Base-by-base conservation (phyloP, 2,329 filamentous ascomycete genomes). In the Penicillium sp. region DNA sequence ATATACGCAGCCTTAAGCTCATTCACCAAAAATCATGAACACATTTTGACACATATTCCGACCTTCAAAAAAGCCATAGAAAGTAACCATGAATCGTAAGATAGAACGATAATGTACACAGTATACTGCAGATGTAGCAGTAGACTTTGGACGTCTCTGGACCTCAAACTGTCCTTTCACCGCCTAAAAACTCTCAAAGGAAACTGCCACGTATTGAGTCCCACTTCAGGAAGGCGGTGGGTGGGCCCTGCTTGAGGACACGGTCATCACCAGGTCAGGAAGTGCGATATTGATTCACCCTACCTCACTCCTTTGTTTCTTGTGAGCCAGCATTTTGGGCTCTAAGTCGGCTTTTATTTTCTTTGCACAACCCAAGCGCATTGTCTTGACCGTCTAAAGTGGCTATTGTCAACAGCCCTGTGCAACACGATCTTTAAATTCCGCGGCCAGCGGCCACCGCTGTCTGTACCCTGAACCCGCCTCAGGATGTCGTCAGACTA, bases 401-500 rank as follows among this genome's bases (percentile, higher is more conserved):
- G 57, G 35, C 49, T 48, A 44, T 44, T 40, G 26, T 51, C 55
- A 48, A 42, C 58, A 61, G 49, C 61, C 53, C 58, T 66, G 67
- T 61, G 61, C 56, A 61, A 50, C 54, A 66, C 62, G 60, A 65
- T 61, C 63, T 63, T 61, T 58, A 58, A 63, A 59, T 59, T 63
- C 60, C 59, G 64, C 65, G 63, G 58, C 53, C 53, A 62, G 71
- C 63, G 70, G 69, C 69, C 61, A 68, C 66, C 67, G 64, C 64
- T 66, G 65, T 69, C 68, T 55, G 58, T 63, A 66, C 62, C 60
- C 60, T 69, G 61, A 71, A 65, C 48, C 61, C 61, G 56, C 62
- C 64, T 64, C 70, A 72, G 55, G 56, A 87, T 80, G 74, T 94
- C 94, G 86, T 92, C 89, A 70, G 93, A 97, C 77, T 99, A 99